These are phyloP conservation scores for Halteria grandinella DNA, from an alignment of 73 alveolate genomes.

Conservation along the genomic window DNA sequence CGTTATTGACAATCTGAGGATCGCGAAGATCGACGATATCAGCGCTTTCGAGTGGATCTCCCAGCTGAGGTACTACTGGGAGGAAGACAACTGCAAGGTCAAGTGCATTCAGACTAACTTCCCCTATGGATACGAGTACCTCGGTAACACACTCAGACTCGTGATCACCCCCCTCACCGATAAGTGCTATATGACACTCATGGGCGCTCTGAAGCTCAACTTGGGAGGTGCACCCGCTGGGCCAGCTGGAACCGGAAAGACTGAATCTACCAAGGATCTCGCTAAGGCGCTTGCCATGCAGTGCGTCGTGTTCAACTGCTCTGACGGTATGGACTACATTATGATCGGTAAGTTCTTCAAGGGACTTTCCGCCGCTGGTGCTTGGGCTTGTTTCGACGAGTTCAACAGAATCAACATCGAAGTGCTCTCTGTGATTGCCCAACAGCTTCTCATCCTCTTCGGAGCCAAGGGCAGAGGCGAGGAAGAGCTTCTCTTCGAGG, in stretches of 20 bases:
- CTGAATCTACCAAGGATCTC: constrained; percentile 97
- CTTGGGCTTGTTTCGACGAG: constrained; percentile 98
- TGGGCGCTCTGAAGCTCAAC: constrained; percentile 97
- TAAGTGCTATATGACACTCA: constrained; percentile 97
- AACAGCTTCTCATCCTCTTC: constrained; percentile 81
- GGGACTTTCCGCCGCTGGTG: constrained; percentile 97
- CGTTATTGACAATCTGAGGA: constrained; percentile 86
- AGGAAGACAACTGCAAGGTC: constrained; percentile 92
- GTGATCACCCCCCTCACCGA: constrained; percentile 99
- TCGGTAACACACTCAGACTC: constrained; percentile 92
- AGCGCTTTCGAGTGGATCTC: constrained; percentile 99
- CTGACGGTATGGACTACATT: constrained; percentile 96
- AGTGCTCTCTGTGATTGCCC: constrained; percentile 92
- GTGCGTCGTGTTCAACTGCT: constrained; percentile 95
- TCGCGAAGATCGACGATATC: constrained; percentile 83
- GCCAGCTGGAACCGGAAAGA: constrained; percentile 99
- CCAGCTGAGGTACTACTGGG: constrained; percentile 99
- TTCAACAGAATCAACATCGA: constrained; percentile 95
- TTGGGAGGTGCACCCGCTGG: constrained; percentile 99
- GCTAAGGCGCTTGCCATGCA: constrained; percentile 94
- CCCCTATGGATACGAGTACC: constrained; percentile 99
- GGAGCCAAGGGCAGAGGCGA: constrained; percentile 80
- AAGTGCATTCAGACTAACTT: constrained; percentile 97
- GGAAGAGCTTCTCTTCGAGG: constrained; percentile 91
- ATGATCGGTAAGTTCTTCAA: constrained; percentile 97